phyloP scores from a whole-genome alignment of 345 rosid genomes.

The Citrus glauca region DNA sequence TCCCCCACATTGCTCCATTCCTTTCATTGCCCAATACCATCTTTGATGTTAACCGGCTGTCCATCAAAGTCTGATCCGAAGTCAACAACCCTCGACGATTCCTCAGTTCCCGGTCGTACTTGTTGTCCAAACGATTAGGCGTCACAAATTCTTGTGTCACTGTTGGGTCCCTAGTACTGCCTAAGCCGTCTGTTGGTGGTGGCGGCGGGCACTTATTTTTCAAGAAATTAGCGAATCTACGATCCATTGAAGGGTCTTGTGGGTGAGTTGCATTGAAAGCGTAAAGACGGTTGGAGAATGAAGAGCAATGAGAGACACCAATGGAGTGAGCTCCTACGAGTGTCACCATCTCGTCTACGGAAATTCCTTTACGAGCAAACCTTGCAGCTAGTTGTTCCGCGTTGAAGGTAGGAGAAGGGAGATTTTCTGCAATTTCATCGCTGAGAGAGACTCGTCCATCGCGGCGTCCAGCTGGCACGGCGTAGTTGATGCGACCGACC shows the following conservation, averaged over 20 bases:
- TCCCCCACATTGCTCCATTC: constrained; percentile 20
- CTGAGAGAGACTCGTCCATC: constrained; percentile 34
- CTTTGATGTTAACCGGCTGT: constrained; percentile 18
- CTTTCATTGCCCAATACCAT: constrained; percentile 27
- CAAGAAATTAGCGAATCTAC: constrained; percentile 25
- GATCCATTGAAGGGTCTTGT: constrained; percentile 38
- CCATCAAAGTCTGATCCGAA: constrained; percentile 36
- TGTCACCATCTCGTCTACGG: constrained; percentile 44
- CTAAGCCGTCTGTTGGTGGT: not conserved
- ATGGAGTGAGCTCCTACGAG: constrained; percentile 49
- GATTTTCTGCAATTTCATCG: constrained; percentile 20
- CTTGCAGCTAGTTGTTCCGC: constrained; percentile 21
- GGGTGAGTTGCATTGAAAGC: constrained; percentile 28
- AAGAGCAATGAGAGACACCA: constrained; percentile 39
- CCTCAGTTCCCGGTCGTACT: constrained; percentile 30
- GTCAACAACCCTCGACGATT: constrained; percentile 30
- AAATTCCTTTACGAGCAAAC: constrained; percentile 35
- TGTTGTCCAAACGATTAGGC: constrained; percentile 31
- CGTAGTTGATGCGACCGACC: constrained; percentile 33
- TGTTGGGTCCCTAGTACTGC: not conserved
- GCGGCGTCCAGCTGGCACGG: constrained; percentile 36
- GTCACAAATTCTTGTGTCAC: constrained; percentile 26
- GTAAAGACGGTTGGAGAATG: constrained; percentile 35
- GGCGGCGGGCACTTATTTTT: constrained; percentile 34
- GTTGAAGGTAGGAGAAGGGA: constrained; percentile 26